Base-by-base conservation (phyloP, 805 yeast genomes). In the Wickerhamomyces sydowiorum region DNA sequence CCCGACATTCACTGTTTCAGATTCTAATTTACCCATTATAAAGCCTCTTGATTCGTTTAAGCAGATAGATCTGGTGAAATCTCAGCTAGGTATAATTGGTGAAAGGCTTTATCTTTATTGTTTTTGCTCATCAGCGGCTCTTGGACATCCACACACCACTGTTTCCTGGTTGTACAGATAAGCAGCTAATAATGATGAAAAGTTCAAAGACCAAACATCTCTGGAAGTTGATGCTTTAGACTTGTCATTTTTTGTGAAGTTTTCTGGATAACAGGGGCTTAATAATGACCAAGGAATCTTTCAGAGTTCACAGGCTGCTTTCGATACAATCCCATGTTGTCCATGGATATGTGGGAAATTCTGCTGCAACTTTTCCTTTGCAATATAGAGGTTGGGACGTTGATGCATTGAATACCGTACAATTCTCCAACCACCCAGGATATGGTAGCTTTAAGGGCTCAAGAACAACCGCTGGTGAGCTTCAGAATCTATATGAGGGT, bases 321-420 rank as follows among this genome's bases (percentile, higher is more conserved):
- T 73, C 86, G 3, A 69, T 89, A 9, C 91, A 87, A 52, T 87
- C 96, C 4, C 97, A 93, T 61, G 98, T 93, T 1, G 89, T 80
- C 3, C 98, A 91, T 59, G 99, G 99, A 3, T 84, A 87, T 54
- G 99, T 93, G 2, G 99, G 99, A 1, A 89, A 89, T 60, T 76
- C 81, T 43, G 96, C 96, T 0, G 86, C 93, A 1, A 85, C 91
- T 2, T 86, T 93, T 57, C 96, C 98, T 0, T 65, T 91, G 19
- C 97, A 91, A 57, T 67, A 79, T 33, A 70, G 77, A 36, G 95
- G 93, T 0, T 91, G 97, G 96, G 91, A 93, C 57, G 96, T 90
- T 9, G 96, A 91, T 59, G 80, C 80, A 19, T 69, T 93, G 41
- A 87, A 91, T 62, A 87, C 96, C 1, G 95, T 90, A 18, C 86